phyloP scores from a whole-genome alignment of 1,139 yeast species.

The Yamadazyma sp. region DNA sequence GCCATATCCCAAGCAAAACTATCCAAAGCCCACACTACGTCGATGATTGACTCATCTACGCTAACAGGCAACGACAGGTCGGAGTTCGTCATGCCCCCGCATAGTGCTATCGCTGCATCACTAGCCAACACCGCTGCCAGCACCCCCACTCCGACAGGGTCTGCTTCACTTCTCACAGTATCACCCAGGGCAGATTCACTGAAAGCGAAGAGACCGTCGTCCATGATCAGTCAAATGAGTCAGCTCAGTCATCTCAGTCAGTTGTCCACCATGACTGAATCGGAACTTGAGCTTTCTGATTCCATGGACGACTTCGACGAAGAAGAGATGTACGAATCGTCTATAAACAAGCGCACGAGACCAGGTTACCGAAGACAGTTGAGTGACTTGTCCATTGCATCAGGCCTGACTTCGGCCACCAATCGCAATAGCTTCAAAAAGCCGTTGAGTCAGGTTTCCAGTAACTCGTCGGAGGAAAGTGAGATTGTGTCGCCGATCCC shows the following conservation, averaged over 20 bases:
- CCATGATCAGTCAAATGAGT: slow-evolving; percentile 65
- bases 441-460: slow-evolving; percentile 35
- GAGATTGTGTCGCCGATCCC: slow-evolving; percentile 18
- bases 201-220: slow-evolving; percentile 51
- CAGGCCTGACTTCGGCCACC: slow-evolving; percentile 29
- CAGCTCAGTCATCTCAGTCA: slow-evolving; percentile 58
- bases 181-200: slow-evolving; percentile 3
- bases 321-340: slow-evolving; percentile 25
- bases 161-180: slow-evolving; percentile 5
- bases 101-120: background rate
- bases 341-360: slow-evolving; percentile 18
- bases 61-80: background rate
- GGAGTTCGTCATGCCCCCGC: background rate
- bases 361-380: slow-evolving; percentile 34
- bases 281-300: slow-evolving; percentile 47
- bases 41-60: too few species aligned
- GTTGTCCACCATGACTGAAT: slow-evolving; percentile 51
- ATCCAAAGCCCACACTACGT: too few species aligned
- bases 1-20: too few species aligned
- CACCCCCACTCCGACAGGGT: background rate
- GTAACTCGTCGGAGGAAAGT: slow-evolving; percentile 41
- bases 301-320: slow-evolving; percentile 45
- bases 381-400: slow-evolving; percentile 40
- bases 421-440: background rate
- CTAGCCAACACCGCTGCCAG: slow-evolving; percentile 1